Conservation (phyloP, 225 moss, liverwort and hornwort genomes). For the Antitrichia curtipendula region DNA sequence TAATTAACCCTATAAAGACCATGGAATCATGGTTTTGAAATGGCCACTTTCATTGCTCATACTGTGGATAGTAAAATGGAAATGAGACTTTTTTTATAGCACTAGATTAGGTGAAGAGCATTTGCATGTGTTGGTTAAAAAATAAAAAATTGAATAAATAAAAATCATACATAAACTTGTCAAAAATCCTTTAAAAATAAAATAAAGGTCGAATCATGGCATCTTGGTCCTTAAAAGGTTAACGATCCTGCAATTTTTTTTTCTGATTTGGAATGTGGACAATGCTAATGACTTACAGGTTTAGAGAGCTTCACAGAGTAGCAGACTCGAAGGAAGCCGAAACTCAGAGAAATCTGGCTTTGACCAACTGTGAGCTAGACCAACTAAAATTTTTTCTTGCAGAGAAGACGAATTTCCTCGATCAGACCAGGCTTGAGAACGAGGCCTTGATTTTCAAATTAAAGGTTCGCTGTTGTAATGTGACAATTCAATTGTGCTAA, state of each 20-base stretch:
- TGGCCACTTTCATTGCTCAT: not conserved
- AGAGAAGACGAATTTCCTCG: conserved; percentile 28
- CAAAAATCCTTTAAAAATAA: not conserved
- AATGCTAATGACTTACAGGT: conserved; percentile 6
- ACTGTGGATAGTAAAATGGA: not conserved
- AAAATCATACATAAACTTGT: not conserved
- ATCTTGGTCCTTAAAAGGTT: not conserved
- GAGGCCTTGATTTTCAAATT: conserved; percentile 32
- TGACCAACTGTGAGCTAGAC: conserved; percentile 41
- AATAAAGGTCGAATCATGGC: not conserved
- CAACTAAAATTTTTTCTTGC: conserved; percentile 32
- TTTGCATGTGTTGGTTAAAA: too few relatives aligned
- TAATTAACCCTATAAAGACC: too few relatives aligned
- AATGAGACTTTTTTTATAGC: not conserved
- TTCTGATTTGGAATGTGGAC: not conserved
- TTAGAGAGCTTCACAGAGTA: conserved; percentile 44
- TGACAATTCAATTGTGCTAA: not conserved
- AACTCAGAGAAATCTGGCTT: conserved; percentile 28
- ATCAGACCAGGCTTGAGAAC: conserved; percentile 46
- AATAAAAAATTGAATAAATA: not conserved
- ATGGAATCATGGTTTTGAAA: too few relatives aligned
- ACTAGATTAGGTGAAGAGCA: not conserved
- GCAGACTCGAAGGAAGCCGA: conserved; percentile 36
- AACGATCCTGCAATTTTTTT: not conserved
- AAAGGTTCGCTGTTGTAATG: conserved; percentile 13